A percentile compares a stretch with the other conserved stretches of the same genome.
Conservation (phyloP, 2,329 filamentous ascomycete genomes). For the Shiraia bambusicola region DNA sequence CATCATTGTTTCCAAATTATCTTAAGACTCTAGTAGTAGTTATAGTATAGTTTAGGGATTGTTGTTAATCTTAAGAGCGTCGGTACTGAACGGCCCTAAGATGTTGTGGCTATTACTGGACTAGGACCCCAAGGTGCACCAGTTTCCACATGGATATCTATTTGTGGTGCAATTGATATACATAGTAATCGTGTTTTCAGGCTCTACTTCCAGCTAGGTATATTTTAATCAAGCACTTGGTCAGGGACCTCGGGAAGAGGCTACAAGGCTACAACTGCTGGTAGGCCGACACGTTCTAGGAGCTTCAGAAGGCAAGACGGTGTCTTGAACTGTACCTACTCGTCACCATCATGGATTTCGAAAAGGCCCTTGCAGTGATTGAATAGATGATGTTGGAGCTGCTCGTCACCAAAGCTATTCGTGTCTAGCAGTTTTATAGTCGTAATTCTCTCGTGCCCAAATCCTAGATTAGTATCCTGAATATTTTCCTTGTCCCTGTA, state of each 20-base stretch:
- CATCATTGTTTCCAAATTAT: constrained; percentile 17
- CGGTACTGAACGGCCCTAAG: constrained; percentile 7
- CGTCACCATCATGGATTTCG: constrained; percentile 21
- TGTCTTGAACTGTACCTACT: constrained; percentile 15
- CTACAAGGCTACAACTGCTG: constrained; percentile 16
- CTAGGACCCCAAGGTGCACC: constrained; percentile 12
- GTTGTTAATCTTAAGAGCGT: constrained; percentile 14
- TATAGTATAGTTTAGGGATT: constrained; percentile 18
- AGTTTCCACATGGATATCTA: constrained; percentile 18
- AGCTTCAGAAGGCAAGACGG: constrained; percentile 13
- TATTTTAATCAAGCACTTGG: constrained; percentile 23
- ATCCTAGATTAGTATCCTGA: too few relatives aligned
- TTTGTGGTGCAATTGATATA: constrained; percentile 20
- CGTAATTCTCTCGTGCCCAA: too few relatives aligned
- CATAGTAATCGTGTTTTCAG: constrained; percentile 20
- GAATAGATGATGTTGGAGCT: too few relatives aligned
- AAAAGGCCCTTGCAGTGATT: constrained; percentile 14
- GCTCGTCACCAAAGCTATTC: too few relatives aligned
- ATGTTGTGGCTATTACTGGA: constrained; percentile 12
- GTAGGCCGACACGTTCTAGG: constrained; percentile 12
- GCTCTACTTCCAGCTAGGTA: constrained; percentile 12
- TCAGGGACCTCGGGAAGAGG: constrained; percentile 17
- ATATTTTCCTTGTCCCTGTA: too few relatives aligned
- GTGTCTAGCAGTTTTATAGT: too few relatives aligned
- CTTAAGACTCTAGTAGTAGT: constrained; percentile 7